Evolutionary conservation across 2,329 filamentous ascomycete genomes (phyloP), one percentile per base, ranked within the genome.

Genomic region (Hypoxylon sp.): DNA sequence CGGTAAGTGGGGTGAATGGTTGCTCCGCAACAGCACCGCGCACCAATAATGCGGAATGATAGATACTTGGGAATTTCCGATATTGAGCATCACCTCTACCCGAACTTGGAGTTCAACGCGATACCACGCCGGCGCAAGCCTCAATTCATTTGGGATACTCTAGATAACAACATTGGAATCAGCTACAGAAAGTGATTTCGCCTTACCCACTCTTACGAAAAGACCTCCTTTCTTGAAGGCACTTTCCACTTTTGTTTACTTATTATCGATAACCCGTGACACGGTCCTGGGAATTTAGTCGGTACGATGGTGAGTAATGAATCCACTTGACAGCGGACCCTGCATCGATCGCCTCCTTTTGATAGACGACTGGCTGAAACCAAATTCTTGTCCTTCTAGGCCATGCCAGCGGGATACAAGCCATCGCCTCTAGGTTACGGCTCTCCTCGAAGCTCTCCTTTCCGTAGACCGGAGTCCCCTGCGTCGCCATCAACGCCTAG

Each of bases 351-450:
- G 48, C 46, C 59, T 69, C 61, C 49, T 49, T 54, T 46, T 51
- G 54, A 54, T 59, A 64, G 59, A 59, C 63, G 60, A 70, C 64
- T 68, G 50, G 49, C 51, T 60, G 51, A 56, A 57, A 46, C 53
- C 58, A 56, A 70, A 68, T 69, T 60, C 56, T 69, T 55, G 51
- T 49, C 31, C 14, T 62, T 56, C 49, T 46, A 87, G 89, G 85
- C 84, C 78, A 86, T 84, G 79, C 85, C 82, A 64, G 78, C 84
- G 55, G 82, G 87, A 64, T 93, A 91, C 80, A 92, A 92, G 79
- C 90, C 90, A 13, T 92, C 91, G 25, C 90, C 90, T 61, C 82
- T 93, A 68, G 90, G 90, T 67, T 92, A 91, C 81, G 90, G 90
- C 72, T 91, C 91, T 51, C 87, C 89, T 73, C 89, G 92, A 78